Percentiles rank a stretch among this genome's conserved stretches.
Evolutionary conservation across 495 filamentous ascomycete genomes (phyloP).

Genomic region (Chaetomidium leptoderma): DNA sequence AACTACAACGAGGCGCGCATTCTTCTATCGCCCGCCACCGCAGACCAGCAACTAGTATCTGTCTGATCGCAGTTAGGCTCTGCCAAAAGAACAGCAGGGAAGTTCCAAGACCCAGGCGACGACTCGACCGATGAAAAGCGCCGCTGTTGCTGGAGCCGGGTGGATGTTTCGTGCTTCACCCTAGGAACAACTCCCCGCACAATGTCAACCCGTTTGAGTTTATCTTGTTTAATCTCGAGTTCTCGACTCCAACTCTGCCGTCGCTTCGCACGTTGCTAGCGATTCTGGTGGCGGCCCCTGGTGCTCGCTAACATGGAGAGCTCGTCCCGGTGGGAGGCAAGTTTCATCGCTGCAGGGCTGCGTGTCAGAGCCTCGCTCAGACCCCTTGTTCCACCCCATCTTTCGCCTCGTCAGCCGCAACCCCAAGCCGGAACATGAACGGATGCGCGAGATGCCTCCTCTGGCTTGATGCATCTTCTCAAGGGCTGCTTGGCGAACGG

Average conservation of each 20-base stretch:
- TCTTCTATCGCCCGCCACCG: too few species aligned
- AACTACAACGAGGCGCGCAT: background rate
- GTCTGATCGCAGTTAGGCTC: too few species aligned
- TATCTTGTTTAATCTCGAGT: slow-evolving; percentile 15
- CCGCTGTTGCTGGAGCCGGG: background rate
- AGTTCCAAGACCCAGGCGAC: too few species aligned
- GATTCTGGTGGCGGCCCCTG: background rate
- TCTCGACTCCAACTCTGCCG: slow-evolving; percentile 7
- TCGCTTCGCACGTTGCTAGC: slow-evolving; percentile 13
- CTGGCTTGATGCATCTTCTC: slow-evolving; percentile 15
- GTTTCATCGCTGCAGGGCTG: slow-evolving; percentile 27
- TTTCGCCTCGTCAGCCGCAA: slow-evolving; percentile 11
- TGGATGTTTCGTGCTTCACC: background rate
- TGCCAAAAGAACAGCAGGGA: too few species aligned
- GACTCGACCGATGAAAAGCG: too few species aligned
- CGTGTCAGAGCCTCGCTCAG: slow-evolving; percentile 26
- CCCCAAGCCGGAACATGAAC: slow-evolving; percentile 23
- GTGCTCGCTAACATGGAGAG: slow-evolving; percentile 16
- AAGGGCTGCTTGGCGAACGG: slow-evolving; percentile 5
- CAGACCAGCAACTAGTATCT: too few species aligned
- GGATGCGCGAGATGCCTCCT: slow-evolving; percentile 19
- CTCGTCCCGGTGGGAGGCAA: background rate
- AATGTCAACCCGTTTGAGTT: background rate
- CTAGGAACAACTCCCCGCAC: background rate
- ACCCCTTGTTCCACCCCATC: slow-evolving; percentile 14